A percentile compares a stretch with the other conserved stretches of the same genome.
Conservation (phyloP, 257 asterid species). For the Solanum sitiens region DNA sequence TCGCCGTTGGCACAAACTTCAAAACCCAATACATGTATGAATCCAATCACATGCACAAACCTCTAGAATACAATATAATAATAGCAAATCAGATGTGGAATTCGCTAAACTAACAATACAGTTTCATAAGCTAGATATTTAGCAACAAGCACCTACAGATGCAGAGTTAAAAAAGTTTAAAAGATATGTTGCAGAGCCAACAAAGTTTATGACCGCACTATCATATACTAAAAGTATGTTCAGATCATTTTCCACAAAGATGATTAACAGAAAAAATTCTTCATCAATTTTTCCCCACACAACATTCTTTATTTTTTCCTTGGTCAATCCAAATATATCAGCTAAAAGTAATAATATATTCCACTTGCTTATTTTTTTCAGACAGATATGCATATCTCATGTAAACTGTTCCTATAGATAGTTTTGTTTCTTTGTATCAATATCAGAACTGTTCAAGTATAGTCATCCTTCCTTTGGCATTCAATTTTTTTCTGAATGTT, state of each 20-base stretch:
- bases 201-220: not conserved
- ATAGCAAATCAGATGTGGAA: not conserved
- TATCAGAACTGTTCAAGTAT: not conserved
- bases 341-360: not conserved
- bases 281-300: not conserved
- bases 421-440: not conserved
- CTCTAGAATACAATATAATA: not conserved
- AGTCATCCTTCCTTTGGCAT: not conserved
- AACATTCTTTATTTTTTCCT: not conserved
- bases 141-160: not conserved
- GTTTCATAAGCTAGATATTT: not conserved
- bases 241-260: not conserved
- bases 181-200: not conserved
- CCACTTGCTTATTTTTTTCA: not conserved
- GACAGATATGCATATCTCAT: not conserved
- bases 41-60: not conserved
- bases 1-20: not conserved
- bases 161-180: not conserved
- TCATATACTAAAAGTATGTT: not conserved
- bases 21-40: not conserved
- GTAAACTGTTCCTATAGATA: not conserved
- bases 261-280: not conserved
- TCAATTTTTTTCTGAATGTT: not conserved
- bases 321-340: not conserved
- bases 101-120: not conserved